Base-by-base conservation (phyloP, 768 basidiomycete species). In the Suillus americanus region DNA sequence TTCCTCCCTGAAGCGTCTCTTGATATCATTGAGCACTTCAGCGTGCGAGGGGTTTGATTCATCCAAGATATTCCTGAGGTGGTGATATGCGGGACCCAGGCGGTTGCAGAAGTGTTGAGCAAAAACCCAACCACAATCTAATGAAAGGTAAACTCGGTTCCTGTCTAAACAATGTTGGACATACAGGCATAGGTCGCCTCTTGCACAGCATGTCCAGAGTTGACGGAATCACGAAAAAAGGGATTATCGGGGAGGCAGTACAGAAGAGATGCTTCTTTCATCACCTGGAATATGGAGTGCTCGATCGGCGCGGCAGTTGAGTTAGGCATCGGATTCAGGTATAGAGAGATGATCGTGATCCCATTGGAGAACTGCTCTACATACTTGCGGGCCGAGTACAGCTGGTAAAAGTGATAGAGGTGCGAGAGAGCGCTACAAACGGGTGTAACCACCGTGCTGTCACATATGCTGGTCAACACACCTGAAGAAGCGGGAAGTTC, bases 341-440 rank as follows among this genome's bases (percentile, higher is more conserved):
- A 98, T 57, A 98, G 81, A 33, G 90, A 95, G 77, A 98, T 91
- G 72, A 98, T 95, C 60, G 95, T 97, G 68, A 99, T 81, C 20
- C 97, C 97, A 71, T 99, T 99, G 65, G 91, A 86, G 82, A 99
- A 99, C 84, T 99, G 95, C 78, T 99, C 97, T 67, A 97, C 95
- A 77, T 99, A 99, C 83, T 99, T 99, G 64, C 97, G 85, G n/a
- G 93, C 88, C 13, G 94, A 96, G 77, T 95, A 99, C 43, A 99
- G 87, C 53, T 91, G 89, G 79, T 99, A 99, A 79, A 92, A 99
- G 77, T 99, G 97, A 80, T 99, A 99, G 5, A 99, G 84, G 72
- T 97, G 97, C 61, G 92, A 95, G 28, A 99, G 83, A 14, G 95
- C 95, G 68, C 94, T 90, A 30, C 4, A 13, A 73, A 66, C 56